Conservation (phyloP, 805 yeast species). For the Yarrowia sp. region DNA sequence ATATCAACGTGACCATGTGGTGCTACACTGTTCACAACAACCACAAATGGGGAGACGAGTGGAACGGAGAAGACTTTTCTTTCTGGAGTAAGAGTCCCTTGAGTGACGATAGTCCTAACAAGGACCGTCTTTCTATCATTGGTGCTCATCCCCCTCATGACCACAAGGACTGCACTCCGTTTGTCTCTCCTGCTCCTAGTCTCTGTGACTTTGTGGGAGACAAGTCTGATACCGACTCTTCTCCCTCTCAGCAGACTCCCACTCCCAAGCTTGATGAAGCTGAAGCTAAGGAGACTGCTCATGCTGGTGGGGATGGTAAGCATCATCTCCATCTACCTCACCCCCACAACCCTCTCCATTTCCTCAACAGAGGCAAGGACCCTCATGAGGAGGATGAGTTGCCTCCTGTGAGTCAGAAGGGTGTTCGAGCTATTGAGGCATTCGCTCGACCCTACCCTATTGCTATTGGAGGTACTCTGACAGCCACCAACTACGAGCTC, state of each 20-base stretch:
- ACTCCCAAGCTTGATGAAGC: background rate
- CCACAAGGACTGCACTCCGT: slow-evolving; percentile 28
- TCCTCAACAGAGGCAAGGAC: slow-evolving; percentile 14
- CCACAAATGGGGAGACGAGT: slow-evolving; percentile 84
- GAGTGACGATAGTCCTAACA: slow-evolving; percentile 22
- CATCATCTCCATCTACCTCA: slow-evolving; percentile 10
- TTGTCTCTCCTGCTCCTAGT: slow-evolving; percentile 30
- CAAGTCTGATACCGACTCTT: slow-evolving; percentile 6
- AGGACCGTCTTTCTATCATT: slow-evolving; percentile 11
- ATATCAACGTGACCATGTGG: slow-evolving; percentile 82
- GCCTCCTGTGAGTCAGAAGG: slow-evolving; percentile 23
- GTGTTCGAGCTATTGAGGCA: slow-evolving; percentile 54
- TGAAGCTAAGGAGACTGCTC: background rate
- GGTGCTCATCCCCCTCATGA: background rate
- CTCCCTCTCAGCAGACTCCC: slow-evolving; percentile 11
- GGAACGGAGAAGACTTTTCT: slow-evolving; percentile 93
- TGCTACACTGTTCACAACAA: slow-evolving; percentile 73
- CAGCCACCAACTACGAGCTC: slow-evolving; percentile 65
- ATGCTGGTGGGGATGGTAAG: background rate
- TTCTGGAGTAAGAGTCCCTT: slow-evolving; percentile 68
- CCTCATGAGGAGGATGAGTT: slow-evolving; percentile 20
- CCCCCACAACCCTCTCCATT: slow-evolving; percentile 25
- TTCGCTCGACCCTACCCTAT: slow-evolving; percentile 79
- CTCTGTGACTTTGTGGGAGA: slow-evolving; percentile 13
- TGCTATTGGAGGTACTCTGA: slow-evolving; percentile 65